These are phyloP conservation scores for Pinus albicaulis DNA, from an alignment of 75 land plant species.

Conservation along the genomic window DNA sequence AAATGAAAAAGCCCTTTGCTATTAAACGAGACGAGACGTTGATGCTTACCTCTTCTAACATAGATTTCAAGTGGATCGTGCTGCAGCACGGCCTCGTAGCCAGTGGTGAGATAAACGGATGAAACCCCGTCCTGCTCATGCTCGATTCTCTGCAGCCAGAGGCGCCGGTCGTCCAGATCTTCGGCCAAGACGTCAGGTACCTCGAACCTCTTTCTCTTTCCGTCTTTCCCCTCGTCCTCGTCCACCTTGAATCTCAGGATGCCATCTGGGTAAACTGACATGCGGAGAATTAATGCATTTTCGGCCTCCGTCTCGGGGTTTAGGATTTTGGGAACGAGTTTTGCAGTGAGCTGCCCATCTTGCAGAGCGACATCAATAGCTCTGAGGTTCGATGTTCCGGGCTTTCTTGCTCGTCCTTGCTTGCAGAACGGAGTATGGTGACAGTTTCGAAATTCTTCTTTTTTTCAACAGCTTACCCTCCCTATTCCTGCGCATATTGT, in stretches of 20 bases:
- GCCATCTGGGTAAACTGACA: constrained; percentile 69
- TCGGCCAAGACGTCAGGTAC: constrained; percentile 77
- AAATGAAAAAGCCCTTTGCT: constrained; percentile 88
- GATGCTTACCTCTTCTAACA: constrained; percentile 34
- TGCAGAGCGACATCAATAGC: constrained; percentile 49
- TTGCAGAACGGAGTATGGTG: constrained; percentile 97
- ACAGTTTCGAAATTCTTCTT: constrained; percentile 92
- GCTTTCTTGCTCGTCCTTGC: constrained; percentile 58
- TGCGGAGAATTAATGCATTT: constrained; percentile 42
- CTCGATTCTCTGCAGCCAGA: constrained; percentile 55
- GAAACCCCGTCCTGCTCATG: constrained; percentile 17
- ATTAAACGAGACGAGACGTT: constrained; percentile 68
- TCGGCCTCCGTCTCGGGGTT: constrained; percentile 3
- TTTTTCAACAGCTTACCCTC: constrained; percentile 48
- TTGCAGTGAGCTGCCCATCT: constrained; percentile 71
- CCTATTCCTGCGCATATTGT: too few species aligned
- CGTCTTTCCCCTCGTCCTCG: constrained; percentile 38
- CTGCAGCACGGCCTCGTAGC: constrained; percentile 63
- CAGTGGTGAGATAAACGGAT: constrained; percentile 52
- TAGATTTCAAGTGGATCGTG: constrained; percentile 83
- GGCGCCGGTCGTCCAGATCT: constrained; percentile 45
- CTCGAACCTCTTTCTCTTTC: constrained; percentile 63
- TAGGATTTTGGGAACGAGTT: constrained; percentile 28
- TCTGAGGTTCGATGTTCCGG: constrained; percentile 31
- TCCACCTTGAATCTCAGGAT: constrained; percentile 75